These are phyloP conservation scores for Phytopythium cucurbitacearum DNA, from an alignment of 352 stramenopile genomes.

Conservation along the genomic window DNA sequence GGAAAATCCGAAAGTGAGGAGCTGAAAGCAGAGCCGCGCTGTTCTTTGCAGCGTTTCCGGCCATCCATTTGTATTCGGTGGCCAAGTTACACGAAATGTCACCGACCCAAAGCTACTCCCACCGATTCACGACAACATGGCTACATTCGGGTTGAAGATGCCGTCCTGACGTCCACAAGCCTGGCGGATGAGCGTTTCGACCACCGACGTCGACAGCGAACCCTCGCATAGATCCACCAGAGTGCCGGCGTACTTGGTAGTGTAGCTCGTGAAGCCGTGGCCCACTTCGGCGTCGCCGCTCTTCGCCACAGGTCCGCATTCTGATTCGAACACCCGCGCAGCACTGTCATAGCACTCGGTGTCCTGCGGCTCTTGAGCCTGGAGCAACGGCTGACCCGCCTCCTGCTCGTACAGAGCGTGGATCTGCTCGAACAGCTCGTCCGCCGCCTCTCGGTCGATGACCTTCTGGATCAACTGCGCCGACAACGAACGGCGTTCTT, in stretches of 20 bases:
- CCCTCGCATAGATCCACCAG: constrained; percentile 46
- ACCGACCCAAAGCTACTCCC: neutral
- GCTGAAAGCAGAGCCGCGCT: neutral
- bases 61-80: constrained; percentile 2
- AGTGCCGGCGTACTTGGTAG: constrained; percentile 52
- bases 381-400: constrained; percentile 14
- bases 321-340: constrained; percentile 20
- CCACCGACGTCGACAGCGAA: constrained; percentile 11
- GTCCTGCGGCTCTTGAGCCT: constrained; percentile 20
- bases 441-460: constrained; percentile 37
- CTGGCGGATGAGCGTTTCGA: constrained; percentile 23
- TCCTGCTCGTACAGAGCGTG: constrained; percentile 24
- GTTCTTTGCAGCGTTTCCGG: constrained; percentile 5
- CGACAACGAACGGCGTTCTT: constrained; percentile 30
- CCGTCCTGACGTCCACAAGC: constrained; percentile 20
- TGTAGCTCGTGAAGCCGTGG: constrained; percentile 61
- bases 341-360: constrained; percentile 34
- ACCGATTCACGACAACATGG: constrained; percentile 13
- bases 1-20: constrained; percentile 17
- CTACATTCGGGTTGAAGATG: constrained; percentile 32
- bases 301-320: constrained; percentile 10
- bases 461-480: constrained; percentile 39
- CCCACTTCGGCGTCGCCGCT: constrained; percentile 18
- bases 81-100: neutral
- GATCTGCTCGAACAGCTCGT: constrained; percentile 57